Percentiles rank a stretch among this genome's conserved stretches.
phyloP scores from a whole-genome alignment of 139 green algal genomes.

The Volvox reticuliferus region DNA sequence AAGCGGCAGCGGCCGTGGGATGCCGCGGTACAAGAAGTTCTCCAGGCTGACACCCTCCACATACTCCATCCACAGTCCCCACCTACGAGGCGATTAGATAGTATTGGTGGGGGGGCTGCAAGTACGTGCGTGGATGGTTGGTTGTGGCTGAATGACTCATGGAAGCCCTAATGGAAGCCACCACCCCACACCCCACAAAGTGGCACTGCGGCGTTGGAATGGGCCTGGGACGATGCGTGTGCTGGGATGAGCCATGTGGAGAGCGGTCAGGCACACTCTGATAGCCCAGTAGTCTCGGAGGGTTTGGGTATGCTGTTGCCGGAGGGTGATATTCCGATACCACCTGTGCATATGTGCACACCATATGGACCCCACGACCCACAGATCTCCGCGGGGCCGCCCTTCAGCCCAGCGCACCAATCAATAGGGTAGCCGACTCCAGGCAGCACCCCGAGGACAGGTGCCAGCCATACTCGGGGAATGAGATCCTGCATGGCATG shows the following conservation, averaged over 20 bases:
- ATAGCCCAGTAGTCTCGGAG: no score
- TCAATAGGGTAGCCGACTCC: conserved; percentile 20
- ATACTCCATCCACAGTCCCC: conserved; percentile 67
- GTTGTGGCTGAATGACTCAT: not conserved
- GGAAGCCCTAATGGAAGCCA: not conserved
- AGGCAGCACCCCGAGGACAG: conserved; percentile 51
- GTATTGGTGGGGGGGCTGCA: not conserved
- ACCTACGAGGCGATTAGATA: not conserved
- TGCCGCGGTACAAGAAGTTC: conserved; percentile 61
- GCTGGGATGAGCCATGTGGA: no score
- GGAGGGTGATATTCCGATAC: no score
- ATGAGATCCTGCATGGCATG: not conserved
- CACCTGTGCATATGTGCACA: no score
- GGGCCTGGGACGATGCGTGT: no score
- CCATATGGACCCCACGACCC: no score
- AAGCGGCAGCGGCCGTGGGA: not conserved
- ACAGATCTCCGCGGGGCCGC: no score
- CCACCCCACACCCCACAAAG: no score
- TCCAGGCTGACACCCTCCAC: conserved; percentile 63
- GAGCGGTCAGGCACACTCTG: no score
- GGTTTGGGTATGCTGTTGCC: no score
- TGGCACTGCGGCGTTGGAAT: no score
- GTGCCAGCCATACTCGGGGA: conserved; percentile 53
- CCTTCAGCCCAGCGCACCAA: conserved; percentile 31
- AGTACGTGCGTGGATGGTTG: no score